These are phyloP conservation scores for Penicillium desertorum DNA, from an alignment of 495 filamentous ascomycete species.

Conservation along the genomic window DNA sequence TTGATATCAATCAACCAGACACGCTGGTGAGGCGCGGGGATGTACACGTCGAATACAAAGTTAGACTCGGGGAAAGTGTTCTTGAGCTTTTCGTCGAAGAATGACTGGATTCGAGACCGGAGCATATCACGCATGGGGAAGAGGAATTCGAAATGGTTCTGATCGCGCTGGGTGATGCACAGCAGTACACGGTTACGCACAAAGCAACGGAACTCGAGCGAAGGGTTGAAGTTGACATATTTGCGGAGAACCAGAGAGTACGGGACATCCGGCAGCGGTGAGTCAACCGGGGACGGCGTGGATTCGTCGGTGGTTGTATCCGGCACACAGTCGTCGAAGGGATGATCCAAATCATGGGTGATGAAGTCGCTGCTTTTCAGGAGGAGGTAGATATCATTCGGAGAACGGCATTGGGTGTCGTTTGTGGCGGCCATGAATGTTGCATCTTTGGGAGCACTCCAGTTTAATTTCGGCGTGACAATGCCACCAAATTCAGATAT, in stretches of 20 bases:
- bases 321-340: slow-evolving; percentile 75
- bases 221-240: slow-evolving; percentile 82
- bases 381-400: slow-evolving; percentile 90
- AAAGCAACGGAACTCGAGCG: slow-evolving; percentile 93
- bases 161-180: slow-evolving; percentile 83
- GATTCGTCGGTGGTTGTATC: slow-evolving; percentile 22
- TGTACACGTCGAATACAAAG: slow-evolving; percentile 88
- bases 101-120: slow-evolving; percentile 58
- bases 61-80: slow-evolving; percentile 76
- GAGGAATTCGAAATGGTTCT: slow-evolving; percentile 86
- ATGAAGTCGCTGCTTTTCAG: slow-evolving; percentile 92
- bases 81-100: slow-evolving; percentile 72
- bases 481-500: slow-evolving; percentile 79
- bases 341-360: slow-evolving; percentile 89
- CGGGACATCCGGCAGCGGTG: slow-evolving; percentile 44
- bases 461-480: slow-evolving; percentile 91
- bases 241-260: slow-evolving; percentile 79
- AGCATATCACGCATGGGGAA: slow-evolving; percentile 62
- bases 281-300: slow-evolving; percentile 2
- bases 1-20: slow-evolving; percentile 94
- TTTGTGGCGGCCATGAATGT: slow-evolving; percentile 93
- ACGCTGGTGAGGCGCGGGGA: slow-evolving; percentile 72
- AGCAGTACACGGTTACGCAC: slow-evolving; percentile 76
- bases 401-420: slow-evolving; percentile 78
- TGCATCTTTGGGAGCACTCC: slow-evolving; percentile 95